Evolutionary conservation across 768 basidiomycete genomes (phyloP).

Genomic region (Rhizopogon vinicolor): DNA sequence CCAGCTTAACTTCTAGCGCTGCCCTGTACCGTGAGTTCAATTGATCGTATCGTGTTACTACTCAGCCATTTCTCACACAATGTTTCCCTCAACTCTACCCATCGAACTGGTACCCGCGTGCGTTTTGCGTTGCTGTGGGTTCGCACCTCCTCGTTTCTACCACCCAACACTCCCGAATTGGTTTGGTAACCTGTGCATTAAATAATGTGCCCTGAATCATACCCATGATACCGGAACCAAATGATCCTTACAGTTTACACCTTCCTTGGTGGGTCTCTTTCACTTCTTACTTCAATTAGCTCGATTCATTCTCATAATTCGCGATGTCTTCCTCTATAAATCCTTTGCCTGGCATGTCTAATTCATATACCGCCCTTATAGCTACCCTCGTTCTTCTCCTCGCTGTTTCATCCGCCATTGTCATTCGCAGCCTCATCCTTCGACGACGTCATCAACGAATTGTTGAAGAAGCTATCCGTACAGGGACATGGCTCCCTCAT

Average conservation of each 20-base stretch:
- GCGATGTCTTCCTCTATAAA: slow-evolving; percentile 14
- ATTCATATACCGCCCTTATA: slow-evolving; percentile 40
- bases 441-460: slow-evolving; percentile 54
- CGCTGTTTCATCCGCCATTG: slow-evolving; percentile 62
- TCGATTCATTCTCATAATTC: neutral
- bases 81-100: slow-evolving; percentile 3
- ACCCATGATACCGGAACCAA: neutral
- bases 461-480: slow-evolving; percentile 59
- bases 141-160: neutral
- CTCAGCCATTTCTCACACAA: slow-evolving; percentile 10
- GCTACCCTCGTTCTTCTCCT: slow-evolving; percentile 68
- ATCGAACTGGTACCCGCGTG: neutral
- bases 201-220: slow-evolving; percentile 3
- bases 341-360: slow-evolving; percentile 4
- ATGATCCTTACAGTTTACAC: slow-evolving; percentile 22
- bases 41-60: neutral
- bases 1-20: slow-evolving; percentile 15
- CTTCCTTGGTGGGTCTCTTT: slow-evolving; percentile 23
- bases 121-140: neutral
- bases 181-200: slow-evolving; percentile 4
- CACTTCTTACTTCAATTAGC: neutral
- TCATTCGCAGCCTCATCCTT: slow-evolving; percentile 60
- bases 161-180: neutral
- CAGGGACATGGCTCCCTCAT: slow-evolving; percentile 55
- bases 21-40: slow-evolving; percentile 23